Evolutionary conservation across 768 basidiomycete genomes (phyloP).

Genomic region (Mycena filopes): DNA sequence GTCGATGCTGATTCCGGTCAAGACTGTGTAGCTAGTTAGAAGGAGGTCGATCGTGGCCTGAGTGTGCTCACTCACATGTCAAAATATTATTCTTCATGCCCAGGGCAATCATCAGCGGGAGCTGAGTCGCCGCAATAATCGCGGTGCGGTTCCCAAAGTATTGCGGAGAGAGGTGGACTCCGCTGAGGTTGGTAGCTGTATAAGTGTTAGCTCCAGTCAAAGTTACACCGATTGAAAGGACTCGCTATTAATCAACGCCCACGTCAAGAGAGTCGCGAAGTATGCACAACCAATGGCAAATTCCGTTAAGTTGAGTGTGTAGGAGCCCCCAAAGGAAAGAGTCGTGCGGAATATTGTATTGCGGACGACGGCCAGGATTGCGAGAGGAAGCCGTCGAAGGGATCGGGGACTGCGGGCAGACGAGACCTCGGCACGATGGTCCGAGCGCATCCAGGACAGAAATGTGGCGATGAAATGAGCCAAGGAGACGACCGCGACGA

Average conservation of each 20-base stretch:
- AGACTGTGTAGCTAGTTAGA: slow-evolving; percentile 42
- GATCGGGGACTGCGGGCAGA: slow-evolving; percentile 26
- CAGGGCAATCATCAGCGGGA: slow-evolving; percentile 66
- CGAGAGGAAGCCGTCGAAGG: slow-evolving; percentile 44
- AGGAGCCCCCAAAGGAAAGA: slow-evolving; percentile 47
- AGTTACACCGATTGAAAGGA: not conserved
- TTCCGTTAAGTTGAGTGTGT: slow-evolving; percentile 54
- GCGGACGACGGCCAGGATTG: slow-evolving; percentile 46
- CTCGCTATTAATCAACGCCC: slow-evolving; percentile 53
- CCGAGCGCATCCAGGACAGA: slow-evolving; percentile 32
- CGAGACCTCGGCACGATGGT: slow-evolving; percentile 10
- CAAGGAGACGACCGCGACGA: slow-evolving; percentile 53
- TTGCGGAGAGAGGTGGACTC: slow-evolving; percentile 46
- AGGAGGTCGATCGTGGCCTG: not conserved
- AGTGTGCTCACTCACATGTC: slow-evolving; percentile 41
- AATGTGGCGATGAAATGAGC: slow-evolving; percentile 44
- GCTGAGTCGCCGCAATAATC: slow-evolving; percentile 57
- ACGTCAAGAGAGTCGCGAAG: slow-evolving; percentile 46
- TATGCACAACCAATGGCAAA: slow-evolving; percentile 50
- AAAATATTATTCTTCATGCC: slow-evolving; percentile 72
- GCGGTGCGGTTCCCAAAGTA: slow-evolving; percentile 56
- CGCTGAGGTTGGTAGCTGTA: slow-evolving; percentile 46
- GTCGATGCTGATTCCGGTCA: slow-evolving; percentile 63
- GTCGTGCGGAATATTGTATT: slow-evolving; percentile 50
- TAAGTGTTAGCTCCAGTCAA: not conserved